Percentiles rank a stretch among this genome's conserved stretches.
phyloP scores from a whole-genome alignment of 2,329 filamentous ascomycete genomes.

The Zalaria obscura region DNA sequence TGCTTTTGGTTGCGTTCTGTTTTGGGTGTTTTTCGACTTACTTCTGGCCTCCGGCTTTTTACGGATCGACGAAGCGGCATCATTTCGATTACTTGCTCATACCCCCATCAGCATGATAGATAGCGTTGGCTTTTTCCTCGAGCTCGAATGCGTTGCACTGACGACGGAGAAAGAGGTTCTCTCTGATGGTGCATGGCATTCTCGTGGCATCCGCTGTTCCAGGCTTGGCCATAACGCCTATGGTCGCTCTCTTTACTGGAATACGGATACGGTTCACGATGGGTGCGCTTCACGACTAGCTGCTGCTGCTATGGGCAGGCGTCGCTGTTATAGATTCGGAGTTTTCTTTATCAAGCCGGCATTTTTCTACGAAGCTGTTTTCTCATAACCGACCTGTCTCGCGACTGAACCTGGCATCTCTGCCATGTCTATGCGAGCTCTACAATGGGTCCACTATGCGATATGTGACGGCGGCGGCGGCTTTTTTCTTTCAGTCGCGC shows the following conservation, averaged over 20 bases:
- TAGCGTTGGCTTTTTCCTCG: conserved; percentile 29
- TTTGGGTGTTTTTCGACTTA: conserved; percentile 13
- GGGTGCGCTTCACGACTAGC: not conserved
- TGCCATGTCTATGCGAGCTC: not conserved
- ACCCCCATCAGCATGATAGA: conserved; percentile 36
- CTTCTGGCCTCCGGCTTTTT: conserved; percentile 12
- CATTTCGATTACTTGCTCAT: conserved; percentile 26
- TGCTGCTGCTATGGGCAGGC: conserved; percentile 2
- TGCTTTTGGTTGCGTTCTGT: conserved; percentile 1
- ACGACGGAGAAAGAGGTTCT: not conserved
- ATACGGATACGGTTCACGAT: too few relatives aligned
- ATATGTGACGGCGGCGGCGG: not conserved
- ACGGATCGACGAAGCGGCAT: conserved; percentile 9
- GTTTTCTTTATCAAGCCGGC: conserved; percentile 3
- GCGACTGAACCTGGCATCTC: conserved; percentile 6
- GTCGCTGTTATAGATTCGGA: conserved; percentile 6
- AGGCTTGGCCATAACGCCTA: too few relatives aligned
- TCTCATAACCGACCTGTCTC: not conserved
- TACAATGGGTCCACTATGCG: not conserved
- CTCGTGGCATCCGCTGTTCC: not conserved
- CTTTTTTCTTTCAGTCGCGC: not conserved
- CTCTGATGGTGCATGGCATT: not conserved
- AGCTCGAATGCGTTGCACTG: conserved; percentile 4
- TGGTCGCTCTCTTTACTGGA: too few relatives aligned
- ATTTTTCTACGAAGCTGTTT: conserved; percentile 1